Evolutionary conservation across 225 moss, liverwort and hornwort genomes (phyloP).

Genomic region (Asterella californica): DNA sequence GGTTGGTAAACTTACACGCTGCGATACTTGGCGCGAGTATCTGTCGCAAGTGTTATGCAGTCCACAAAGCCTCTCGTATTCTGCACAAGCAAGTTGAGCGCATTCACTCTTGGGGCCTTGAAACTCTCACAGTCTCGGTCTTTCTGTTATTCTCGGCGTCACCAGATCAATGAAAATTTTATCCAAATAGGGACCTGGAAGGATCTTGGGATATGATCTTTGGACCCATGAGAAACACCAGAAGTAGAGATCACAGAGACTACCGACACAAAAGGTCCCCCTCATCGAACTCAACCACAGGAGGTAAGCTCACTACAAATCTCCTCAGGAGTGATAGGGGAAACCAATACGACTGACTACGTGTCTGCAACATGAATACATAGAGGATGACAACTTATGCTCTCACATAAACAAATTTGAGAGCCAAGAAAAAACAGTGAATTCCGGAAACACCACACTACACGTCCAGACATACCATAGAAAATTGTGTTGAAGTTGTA

Average conservation of each 20-base stretch:
- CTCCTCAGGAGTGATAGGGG: not conserved
- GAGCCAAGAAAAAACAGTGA: not conserved
- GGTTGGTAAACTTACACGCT: conserved; percentile 49
- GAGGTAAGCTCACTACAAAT: not conserved
- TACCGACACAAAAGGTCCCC: not conserved
- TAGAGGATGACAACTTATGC: too few species aligned
- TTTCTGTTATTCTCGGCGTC: not conserved
- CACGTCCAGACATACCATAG: conserved; percentile 38
- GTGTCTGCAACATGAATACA: not conserved
- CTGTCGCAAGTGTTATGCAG: conserved; percentile 79
- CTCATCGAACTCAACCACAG: not conserved
- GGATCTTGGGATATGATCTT: not conserved
- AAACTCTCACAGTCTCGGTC: not conserved
- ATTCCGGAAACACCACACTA: not conserved
- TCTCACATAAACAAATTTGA: not conserved
- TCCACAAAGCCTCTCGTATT: conserved; percentile 80
- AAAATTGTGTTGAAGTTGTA: conserved; percentile 82
- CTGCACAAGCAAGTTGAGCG: conserved; percentile 33
- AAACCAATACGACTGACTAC: not conserved
- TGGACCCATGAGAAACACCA: not conserved
- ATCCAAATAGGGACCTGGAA: not conserved
- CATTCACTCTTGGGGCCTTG: not conserved
- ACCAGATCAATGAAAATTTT: not conserved
- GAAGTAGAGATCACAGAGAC: not conserved
- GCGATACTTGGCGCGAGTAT: conserved; percentile 75